Percentiles rank a stretch among this genome's conserved stretches.
These are phyloP conservation scores for Excoecaria agallocha DNA, from an alignment of 345 rosid genomes.

Conservation along the genomic window DNA sequence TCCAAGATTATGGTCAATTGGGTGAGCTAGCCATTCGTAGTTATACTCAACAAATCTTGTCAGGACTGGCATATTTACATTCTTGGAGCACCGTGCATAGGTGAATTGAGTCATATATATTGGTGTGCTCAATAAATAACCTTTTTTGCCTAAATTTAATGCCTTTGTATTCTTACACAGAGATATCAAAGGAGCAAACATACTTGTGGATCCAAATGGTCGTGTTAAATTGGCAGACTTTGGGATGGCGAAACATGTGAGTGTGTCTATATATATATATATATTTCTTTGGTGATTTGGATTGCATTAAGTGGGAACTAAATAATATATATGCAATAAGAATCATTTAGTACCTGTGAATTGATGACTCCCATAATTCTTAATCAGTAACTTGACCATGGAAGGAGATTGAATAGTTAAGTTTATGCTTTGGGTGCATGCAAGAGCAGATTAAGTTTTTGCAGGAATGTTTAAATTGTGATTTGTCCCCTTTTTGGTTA, in stretches of 20 bases:
- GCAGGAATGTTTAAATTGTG: background rate
- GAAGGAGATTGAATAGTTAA: background rate
- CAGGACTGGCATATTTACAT: conserved; percentile 70
- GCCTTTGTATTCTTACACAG: conserved; percentile 25
- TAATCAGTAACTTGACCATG: background rate
- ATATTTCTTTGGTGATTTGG: conserved; percentile 33
- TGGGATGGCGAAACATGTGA: conserved; percentile 91
- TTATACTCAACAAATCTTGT: conserved; percentile 73
- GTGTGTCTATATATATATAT: background rate
- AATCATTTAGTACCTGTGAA: background rate
- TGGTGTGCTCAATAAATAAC: conserved; percentile 17
- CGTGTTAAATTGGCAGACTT: conserved; percentile 79
- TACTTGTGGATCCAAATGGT: conserved; percentile 72
- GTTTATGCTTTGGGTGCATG: background rate
- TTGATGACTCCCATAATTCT: background rate
- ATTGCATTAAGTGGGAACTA: background rate
- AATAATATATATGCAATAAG: background rate
- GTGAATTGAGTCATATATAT: conserved; percentile 26
- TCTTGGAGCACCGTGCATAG: conserved; percentile 68
- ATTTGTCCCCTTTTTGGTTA: background rate
- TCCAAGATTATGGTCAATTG: conserved; percentile 70
- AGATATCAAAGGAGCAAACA: conserved; percentile 82
- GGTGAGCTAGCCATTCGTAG: conserved; percentile 68
- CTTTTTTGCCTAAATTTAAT: background rate
- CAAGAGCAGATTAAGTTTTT: background rate